Conservation (phyloP, 2,329 filamentous ascomycete species). For the Scedosporium apiospermum region DNA sequence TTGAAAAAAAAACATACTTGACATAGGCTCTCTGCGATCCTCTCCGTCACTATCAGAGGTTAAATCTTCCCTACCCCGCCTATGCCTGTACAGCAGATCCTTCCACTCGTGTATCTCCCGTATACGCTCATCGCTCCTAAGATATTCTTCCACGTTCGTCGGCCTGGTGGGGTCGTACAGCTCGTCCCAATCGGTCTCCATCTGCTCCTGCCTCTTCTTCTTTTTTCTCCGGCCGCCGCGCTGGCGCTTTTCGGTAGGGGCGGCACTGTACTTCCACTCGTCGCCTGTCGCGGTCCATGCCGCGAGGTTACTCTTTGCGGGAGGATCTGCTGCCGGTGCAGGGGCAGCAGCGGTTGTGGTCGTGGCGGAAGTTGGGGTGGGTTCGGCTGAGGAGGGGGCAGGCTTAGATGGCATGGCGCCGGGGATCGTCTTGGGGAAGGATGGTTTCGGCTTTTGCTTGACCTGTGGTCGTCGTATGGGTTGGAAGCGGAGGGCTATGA, state of each 20-base stretch:
- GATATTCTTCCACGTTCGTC: conserved; percentile 77
- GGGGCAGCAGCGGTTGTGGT: conserved; percentile 25
- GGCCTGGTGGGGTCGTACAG: conserved; percentile 78
- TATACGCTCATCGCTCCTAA: conserved; percentile 74
- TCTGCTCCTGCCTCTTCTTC: conserved; percentile 54
- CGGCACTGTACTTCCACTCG: conserved; percentile 61
- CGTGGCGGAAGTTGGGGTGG: conserved; percentile 14
- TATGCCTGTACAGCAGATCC: conserved; percentile 64
- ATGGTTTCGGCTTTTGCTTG: conserved; percentile 51
- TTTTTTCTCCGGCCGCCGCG: conserved; percentile 71
- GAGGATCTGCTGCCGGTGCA: conserved; percentile 25
- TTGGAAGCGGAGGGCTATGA: conserved; percentile 70
- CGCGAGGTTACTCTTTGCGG: conserved; percentile 59
- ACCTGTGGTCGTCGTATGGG: conserved; percentile 69
- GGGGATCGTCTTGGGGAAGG: conserved; percentile 38
- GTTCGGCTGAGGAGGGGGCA: conserved; percentile 18
- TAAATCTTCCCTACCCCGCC: conserved; percentile 34
- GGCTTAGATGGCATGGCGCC: conserved; percentile 19
- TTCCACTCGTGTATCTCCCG: conserved; percentile 80
- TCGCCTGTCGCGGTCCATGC: conserved; percentile 72
- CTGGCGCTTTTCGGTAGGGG: conserved; percentile 52
- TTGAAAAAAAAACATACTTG: conserved; percentile 11
- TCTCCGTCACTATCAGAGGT: conserved; percentile 29
- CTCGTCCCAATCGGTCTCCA: conserved; percentile 79
- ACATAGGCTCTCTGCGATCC: conserved; percentile 11